phyloP scores from a whole-genome alignment of 1,284 basidiomycete species.

The Phlebopus sp. region DNA sequence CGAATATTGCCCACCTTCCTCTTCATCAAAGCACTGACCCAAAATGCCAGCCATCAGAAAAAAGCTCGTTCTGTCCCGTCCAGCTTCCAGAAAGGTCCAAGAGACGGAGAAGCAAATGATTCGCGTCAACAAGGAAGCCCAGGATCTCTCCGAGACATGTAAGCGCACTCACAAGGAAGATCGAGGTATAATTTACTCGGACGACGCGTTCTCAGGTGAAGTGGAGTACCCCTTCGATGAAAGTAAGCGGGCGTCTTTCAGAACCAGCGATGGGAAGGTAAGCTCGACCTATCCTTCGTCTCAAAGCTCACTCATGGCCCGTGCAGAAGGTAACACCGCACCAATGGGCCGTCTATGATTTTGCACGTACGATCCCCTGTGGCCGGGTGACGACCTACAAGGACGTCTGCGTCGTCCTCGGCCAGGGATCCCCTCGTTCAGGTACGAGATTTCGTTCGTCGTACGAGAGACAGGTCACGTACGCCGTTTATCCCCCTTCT shows the following conservation, averaged over 20 bases:
- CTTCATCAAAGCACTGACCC: not conserved
- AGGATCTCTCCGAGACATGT: not conserved
- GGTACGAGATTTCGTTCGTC: constrained; percentile 37
- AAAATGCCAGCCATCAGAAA: too few species aligned
- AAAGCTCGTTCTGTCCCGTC: too few species aligned
- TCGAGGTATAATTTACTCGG: not conserved
- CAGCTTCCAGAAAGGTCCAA: too few species aligned
- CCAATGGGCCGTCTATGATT: constrained; percentile 64
- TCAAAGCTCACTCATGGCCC: too few species aligned
- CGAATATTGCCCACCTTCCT: too few species aligned
- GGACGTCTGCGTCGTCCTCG: constrained; percentile 45
- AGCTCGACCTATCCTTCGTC: not conserved
- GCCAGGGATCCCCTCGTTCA: constrained; percentile 56
- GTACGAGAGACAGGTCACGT: not conserved
- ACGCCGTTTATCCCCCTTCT: not conserved
- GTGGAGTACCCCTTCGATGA: constrained; percentile 3
- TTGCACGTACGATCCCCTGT: constrained; percentile 43
- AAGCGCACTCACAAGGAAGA: not conserved
- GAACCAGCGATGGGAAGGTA: constrained; percentile 27
- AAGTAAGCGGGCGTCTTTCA: constrained; percentile 16
- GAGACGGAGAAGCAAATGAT: not conserved
- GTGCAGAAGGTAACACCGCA: constrained; percentile 44
- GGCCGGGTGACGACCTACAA: constrained; percentile 60
- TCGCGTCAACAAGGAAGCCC: not conserved
- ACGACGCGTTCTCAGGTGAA: not conserved